Percentiles rank a stretch among this genome's conserved stretches.
phyloP scores from a whole-genome alignment of 495 filamentous ascomycete species.

The Lichenothelia convexa region DNA sequence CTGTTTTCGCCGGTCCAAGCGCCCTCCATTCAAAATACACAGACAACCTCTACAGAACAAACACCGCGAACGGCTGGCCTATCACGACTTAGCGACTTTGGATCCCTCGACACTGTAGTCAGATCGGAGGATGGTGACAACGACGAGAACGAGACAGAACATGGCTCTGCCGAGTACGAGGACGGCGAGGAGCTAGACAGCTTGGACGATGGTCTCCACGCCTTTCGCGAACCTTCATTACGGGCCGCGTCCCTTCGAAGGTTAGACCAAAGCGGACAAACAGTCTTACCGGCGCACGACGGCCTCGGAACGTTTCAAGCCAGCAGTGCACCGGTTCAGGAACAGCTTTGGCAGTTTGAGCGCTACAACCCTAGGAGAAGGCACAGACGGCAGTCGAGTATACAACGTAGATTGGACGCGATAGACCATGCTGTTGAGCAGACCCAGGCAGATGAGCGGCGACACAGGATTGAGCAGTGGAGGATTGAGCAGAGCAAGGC shows the following conservation, averaged over 20 bases:
- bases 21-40: constrained; percentile 42
- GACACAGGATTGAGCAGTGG: constrained; percentile 76
- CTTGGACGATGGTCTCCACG: constrained; percentile 72
- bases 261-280: constrained; percentile 33
- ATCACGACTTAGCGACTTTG: constrained; percentile 69
- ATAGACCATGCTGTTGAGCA: constrained; percentile 39
- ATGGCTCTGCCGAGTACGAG: constrained; percentile 42
- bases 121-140: constrained; percentile 33
- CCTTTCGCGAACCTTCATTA: constrained; percentile 53
- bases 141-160: constrained; percentile 27
- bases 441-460: constrained; percentile 44
- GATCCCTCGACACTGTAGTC: constrained; percentile 53
- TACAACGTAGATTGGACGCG: constrained; percentile 48
- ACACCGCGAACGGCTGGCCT: constrained; percentile 53
- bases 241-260: constrained; percentile 28
- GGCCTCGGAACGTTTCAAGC: constrained; percentile 68
- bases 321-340: constrained; percentile 39
- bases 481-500: constrained; percentile 73
- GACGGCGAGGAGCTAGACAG: constrained; percentile 74
- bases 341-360: constrained; percentile 74
- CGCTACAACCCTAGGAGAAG: constrained; percentile 49
- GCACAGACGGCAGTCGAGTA: constrained; percentile 33
- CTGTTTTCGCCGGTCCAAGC: constrained; percentile 65
- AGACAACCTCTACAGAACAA: constrained; percentile 52
- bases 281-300: constrained; percentile 76